phyloP scores from a whole-genome alignment of 2,329 filamentous ascomycete genomes.

The Mycocentrospora acerina region DNA sequence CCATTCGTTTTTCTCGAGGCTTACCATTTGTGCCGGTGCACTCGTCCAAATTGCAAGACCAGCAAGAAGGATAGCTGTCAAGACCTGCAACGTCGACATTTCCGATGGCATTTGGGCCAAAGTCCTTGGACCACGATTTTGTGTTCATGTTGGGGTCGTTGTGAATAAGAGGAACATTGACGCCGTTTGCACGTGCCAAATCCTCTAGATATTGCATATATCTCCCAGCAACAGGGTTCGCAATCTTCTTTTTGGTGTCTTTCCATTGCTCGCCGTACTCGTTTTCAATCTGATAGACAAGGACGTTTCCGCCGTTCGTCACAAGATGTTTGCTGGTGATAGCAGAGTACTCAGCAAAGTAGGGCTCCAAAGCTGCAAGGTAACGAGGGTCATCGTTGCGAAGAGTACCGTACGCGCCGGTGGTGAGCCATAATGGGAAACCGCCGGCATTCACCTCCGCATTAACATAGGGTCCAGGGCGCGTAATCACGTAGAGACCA shows the following conservation, averaged over 20 bases:
- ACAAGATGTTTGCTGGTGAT: conserved; percentile 56
- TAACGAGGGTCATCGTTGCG: conserved; percentile 57
- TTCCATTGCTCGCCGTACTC: conserved; percentile 51
- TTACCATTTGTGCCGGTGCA: conserved; percentile 62
- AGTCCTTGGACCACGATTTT: conserved; percentile 63
- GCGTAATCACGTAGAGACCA: conserved; percentile 57
- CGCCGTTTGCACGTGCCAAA: conserved; percentile 57
- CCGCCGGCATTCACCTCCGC: conserved; percentile 65
- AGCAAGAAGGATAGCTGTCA: conserved; percentile 59
- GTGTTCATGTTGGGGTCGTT: conserved; percentile 63
- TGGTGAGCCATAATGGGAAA: conserved; percentile 63
- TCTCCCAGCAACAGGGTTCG: conserved; percentile 52
- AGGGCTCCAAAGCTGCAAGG: conserved; percentile 57
- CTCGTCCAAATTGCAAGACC: conserved; percentile 64
- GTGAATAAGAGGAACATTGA: conserved; percentile 58
- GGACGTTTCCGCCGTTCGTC: conserved; percentile 59
- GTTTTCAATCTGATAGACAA: conserved; percentile 61
- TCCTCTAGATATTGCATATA: conserved; percentile 62
- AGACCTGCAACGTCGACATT: conserved; percentile 57
- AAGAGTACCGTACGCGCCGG: conserved; percentile 58
- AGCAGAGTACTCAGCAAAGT: conserved; percentile 53
- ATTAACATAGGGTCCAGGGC: conserved; percentile 65
- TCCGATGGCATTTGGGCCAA: conserved; percentile 52
- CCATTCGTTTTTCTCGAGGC: conserved; percentile 4
- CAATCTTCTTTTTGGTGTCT: conserved; percentile 41